Evolutionary conservation across 1,284 basidiomycete genomes (phyloP), one percentile per base, ranked within the genome.

Genomic region (Moesziomyces antarcticus): DNA sequence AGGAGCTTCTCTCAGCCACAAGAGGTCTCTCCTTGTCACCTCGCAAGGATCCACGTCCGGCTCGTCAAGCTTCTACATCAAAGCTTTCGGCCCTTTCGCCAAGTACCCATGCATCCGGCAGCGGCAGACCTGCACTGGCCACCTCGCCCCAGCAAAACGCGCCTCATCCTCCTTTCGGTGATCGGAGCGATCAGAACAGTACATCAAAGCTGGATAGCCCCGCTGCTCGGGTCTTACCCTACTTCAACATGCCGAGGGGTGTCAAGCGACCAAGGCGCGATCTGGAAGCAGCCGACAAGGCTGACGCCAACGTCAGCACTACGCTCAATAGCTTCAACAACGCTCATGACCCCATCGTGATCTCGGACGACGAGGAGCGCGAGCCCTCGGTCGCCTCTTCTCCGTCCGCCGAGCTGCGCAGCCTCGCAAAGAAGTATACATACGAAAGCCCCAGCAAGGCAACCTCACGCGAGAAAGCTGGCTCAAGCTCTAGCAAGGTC

Each of bases 11-110:
- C 40, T 24, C 51, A 43, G 66, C 66, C 1, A 49, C 66, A 10
- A 52, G 30, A 14, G 60, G 50, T 25, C 56, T 69, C 6, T 63
- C 45, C n/a, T 35, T 69, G 3, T 69, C 66, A 13, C 60, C 66
- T 45, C 59, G 56, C 37, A 54, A 50, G 51, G 37, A 42, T 21
- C 40, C 42, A 40, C 25, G 18, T 24, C 24, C 18, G 25, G 18
- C 41, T 13, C 25, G 5, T 27, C 30, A 33, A 33, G 30, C 30
- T 37, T n/a, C 18, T 30, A 25, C 14, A 20, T 20, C 45, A 20
- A 24, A 16, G 18, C 42, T 11, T 18, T 6, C 10, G 21, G 7
- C 44, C 41, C 30, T 13, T 13, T 13, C 30, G 30, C 11, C 30
- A 13, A 33, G 30, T 4, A 1, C 30, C 13, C 10, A 33, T 33